Conservation (phyloP, 108 stramenopile genomes). For the Skeletonema menzelii region DNA sequence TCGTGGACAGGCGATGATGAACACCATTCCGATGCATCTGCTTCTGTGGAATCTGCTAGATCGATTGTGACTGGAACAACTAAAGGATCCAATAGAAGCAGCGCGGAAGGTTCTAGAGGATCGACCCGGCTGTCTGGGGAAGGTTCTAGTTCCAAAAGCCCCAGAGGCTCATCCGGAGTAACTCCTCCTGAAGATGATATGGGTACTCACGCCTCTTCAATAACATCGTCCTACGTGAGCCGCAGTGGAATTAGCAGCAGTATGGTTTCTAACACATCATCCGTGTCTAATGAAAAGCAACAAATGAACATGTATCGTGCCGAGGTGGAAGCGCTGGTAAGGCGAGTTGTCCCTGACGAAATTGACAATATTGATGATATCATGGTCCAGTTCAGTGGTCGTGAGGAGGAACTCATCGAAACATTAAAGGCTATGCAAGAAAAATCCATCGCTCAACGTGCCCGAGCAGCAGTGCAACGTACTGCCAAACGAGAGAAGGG, state of each 20-base stretch:
- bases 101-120: not conserved
- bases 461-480: conserved; percentile 67
- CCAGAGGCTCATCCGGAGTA: not conserved
- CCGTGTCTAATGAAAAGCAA: conserved; percentile 17
- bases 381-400: conserved; percentile 84
- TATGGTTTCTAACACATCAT: conserved; percentile 8
- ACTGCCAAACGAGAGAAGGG: conserved; percentile 69
- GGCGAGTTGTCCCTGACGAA: conserved; percentile 84
- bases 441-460: conserved; percentile 73
- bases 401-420: conserved; percentile 89
- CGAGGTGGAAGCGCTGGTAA: conserved; percentile 77
- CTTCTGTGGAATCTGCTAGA: not conserved
- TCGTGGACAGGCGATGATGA: not conserved
- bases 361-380: conserved; percentile 89
- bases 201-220: not conserved
- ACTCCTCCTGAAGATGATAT: not conserved
- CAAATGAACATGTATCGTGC: conserved; percentile 46
- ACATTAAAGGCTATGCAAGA: conserved; percentile 88
- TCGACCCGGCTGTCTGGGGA: not conserved
- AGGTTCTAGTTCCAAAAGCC: not conserved
- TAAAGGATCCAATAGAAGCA: not conserved
- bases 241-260: conserved; percentile 13
- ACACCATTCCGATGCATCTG: not conserved
- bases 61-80: not conserved
- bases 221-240: conserved; percentile 14